Evolutionary conservation across 768 basidiomycete species (phyloP), one percentile per base, ranked within the genome.

Genomic region (Zangia roseola): DNA sequence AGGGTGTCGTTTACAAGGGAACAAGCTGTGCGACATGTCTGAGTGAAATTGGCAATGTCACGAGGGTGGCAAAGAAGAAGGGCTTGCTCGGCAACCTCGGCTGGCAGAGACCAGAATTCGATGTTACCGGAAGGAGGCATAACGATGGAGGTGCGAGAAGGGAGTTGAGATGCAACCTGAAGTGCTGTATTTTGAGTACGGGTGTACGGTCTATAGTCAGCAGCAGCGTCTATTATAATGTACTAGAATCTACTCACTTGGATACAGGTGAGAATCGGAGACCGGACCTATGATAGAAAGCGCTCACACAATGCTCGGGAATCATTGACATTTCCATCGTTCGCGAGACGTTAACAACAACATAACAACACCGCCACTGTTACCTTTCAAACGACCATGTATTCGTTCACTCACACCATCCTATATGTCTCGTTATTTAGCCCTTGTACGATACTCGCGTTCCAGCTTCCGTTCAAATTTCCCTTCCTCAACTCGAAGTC

Each of bases 11-110:
- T 79, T 37, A 86, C 74, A 39, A 86, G 65, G 34, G 60, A 57
- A 55, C 69, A 69, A 14, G 81, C 76, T 8, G 67, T 56, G 19
- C 70, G 71, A 59, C 80, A 85, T 39, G 82, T 79, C 60, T 71
- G 70, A 13, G 83, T 70, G 60, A 87, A 83, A 23, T 73, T 61
- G n/a, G 80, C 71, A 38, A 88, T 75, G 47, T 85, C 83, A 54
- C 67, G 67, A 35, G 82, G 80, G 54, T 77, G 73, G 56, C 80
- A 82, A 55, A 77, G 73, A 9, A 70, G 63, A 16, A 90, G 76
- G 25, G 80, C 73, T 35, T 78, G 74, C 57, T 88, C 81, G 20
- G 74, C 53, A 38, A 89, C 62, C 60, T 91, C 88, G 13, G 83
- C 65, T 35, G 65, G 60, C 26, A 78, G 46, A 7, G 50, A 42